Conservation (phyloP, 345 rosid genomes). For the Passiflora organensis region DNA sequence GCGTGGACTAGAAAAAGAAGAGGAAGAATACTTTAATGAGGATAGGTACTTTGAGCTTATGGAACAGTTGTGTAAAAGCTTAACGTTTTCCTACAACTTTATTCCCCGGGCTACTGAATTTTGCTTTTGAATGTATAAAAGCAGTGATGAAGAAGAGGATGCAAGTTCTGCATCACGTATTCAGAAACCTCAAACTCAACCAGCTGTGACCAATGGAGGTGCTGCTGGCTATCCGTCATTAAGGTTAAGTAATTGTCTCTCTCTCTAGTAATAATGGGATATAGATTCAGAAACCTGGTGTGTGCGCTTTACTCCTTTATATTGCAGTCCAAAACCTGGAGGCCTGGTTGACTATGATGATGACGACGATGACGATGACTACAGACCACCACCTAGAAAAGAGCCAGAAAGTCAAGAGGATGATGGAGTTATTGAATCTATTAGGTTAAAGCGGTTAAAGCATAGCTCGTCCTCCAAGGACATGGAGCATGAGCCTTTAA, state of each 20-base stretch:
- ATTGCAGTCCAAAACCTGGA: conserved; percentile 55
- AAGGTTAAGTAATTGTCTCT: conserved; percentile 41
- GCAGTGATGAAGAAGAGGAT: conserved; percentile 95
- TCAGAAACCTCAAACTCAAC: conserved; percentile 45
- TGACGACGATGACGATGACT: conserved; percentile 95
- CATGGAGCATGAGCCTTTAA: conserved; percentile 52
- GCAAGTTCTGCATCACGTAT: conserved; percentile 65
- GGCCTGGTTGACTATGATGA: conserved; percentile 96
- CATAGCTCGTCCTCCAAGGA: conserved; percentile 57
- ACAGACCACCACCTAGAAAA: conserved; percentile 83
- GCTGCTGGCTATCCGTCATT: conserved; percentile 44
- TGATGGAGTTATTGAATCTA: conserved; percentile 54
- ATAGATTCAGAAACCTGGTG: neutral
- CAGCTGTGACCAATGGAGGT: conserved; percentile 69
- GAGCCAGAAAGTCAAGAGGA: conserved; percentile 64
- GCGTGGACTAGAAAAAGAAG: conserved; percentile 95
- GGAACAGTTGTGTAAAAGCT: neutral
- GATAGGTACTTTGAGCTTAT: conserved; percentile 50
- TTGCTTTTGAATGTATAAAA: conserved; percentile 14
- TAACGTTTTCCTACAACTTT: neutral
- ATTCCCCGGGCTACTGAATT: conserved; percentile 10
- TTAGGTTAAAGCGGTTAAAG: conserved; percentile 71
- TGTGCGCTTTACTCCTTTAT: neutral
- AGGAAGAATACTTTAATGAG: conserved; percentile 96
- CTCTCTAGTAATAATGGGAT: conserved; percentile 1